Evolutionary conservation across 1,139 yeast species (phyloP).

Genomic region (Pneumocystis wakefieldiae): DNA sequence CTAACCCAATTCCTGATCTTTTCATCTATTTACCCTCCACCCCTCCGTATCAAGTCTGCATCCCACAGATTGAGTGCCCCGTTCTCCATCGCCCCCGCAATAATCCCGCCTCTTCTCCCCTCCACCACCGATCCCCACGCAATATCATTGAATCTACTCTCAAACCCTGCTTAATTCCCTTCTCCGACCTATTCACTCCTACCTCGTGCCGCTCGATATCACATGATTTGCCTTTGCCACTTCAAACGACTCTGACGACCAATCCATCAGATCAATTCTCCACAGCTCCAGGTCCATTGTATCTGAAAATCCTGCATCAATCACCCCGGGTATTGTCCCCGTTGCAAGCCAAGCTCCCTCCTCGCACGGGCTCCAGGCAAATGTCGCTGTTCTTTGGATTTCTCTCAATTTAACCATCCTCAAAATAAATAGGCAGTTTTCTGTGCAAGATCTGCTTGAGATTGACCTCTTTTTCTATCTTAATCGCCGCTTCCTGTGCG

Average conservation of each 20-base stretch:
- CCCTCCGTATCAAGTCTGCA: slow-evolving; percentile 23
- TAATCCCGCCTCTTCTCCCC: slow-evolving; percentile 39
- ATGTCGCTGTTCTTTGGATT: slow-evolving; percentile 72
- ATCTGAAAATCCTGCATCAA: slow-evolving; percentile 74
- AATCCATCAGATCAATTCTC: slow-evolving; percentile 43
- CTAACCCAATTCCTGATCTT: not conserved
- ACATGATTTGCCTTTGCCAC: slow-evolving; percentile 17
- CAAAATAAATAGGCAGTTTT: not conserved
- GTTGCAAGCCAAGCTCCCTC: slow-evolving; percentile 59
- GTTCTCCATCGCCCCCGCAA: slow-evolving; percentile 83
- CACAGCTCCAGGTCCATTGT: slow-evolving; percentile 64
- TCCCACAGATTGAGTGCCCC: slow-evolving; percentile 74
- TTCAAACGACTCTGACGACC: slow-evolving; percentile 24
- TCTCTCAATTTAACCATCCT: slow-evolving; percentile 73
- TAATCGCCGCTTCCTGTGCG: not conserved
- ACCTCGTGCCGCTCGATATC: not conserved
- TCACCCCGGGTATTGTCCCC: slow-evolving; percentile 90
- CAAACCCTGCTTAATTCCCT: not conserved
- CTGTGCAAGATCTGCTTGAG: not conserved
- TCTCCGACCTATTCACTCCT: not conserved
- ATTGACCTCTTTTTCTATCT: not conserved
- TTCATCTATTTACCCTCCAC: slow-evolving; percentile 23
- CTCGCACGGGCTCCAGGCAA: slow-evolving; percentile 66
- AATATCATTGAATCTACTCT: slow-evolving; percentile 49
- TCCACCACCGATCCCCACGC: slow-evolving; percentile 69